Evolutionary conservation across 139 green algal species (phyloP).

Genomic region (Micractinium sp.): DNA sequence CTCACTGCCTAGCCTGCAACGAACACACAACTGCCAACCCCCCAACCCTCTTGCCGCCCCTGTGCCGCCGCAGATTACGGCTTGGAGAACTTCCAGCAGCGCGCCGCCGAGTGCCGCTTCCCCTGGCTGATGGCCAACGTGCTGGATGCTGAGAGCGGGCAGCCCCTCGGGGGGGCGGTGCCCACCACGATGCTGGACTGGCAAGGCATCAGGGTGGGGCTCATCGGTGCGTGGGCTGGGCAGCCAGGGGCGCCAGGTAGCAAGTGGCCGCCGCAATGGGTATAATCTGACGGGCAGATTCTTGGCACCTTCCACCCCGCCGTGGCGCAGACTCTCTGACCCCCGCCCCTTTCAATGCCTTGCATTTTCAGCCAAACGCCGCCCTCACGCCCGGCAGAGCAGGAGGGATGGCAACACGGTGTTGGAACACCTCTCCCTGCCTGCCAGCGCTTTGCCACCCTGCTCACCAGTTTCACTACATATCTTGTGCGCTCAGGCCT

Average conservation of each 20-base stretch:
- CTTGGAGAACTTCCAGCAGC: slow-evolving; percentile 34
- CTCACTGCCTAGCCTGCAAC: background rate
- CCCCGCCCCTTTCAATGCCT: too few species aligned
- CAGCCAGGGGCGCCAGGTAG: too few species aligned
- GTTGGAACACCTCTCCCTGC: background rate
- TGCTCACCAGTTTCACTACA: background rate
- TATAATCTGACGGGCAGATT: too few species aligned
- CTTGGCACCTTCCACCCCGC: too few species aligned
- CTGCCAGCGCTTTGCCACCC: background rate
- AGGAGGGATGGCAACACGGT: too few species aligned
- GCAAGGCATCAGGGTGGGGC: slow-evolving; percentile 60
- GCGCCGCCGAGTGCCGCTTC: slow-evolving; percentile 61
- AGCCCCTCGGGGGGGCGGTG: slow-evolving; percentile 34
- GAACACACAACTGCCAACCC: background rate
- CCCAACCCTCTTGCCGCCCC: background rate
- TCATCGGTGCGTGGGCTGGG: slow-evolving; percentile 52
- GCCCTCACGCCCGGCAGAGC: too few species aligned
- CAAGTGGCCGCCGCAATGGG: too few species aligned
- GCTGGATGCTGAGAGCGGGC: slow-evolving; percentile 61
- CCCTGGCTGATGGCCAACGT: slow-evolving; percentile 87
- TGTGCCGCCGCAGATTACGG: slow-evolving; percentile 34
- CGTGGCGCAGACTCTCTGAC: too few species aligned
- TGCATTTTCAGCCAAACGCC: too few species aligned
- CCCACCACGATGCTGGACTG: slow-evolving; percentile 39
- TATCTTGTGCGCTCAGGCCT: slow-evolving; percentile 40